Evolutionary conservation across 2,329 filamentous ascomycete genomes (phyloP).

Genomic region (Septoria petroselini): DNA sequence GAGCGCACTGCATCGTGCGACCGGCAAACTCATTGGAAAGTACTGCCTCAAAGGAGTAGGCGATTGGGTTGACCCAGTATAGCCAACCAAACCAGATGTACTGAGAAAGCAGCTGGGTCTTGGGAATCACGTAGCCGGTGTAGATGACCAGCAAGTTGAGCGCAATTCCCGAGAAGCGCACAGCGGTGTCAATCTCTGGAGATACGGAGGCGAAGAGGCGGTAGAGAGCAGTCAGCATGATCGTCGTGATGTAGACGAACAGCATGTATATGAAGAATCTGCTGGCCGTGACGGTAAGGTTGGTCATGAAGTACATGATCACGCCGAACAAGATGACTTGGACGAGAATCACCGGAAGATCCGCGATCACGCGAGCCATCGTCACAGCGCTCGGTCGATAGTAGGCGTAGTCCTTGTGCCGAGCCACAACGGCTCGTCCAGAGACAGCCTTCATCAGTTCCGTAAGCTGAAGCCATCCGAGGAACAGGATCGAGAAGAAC

Average conservation of each 20-base stretch:
- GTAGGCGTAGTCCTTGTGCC: conserved; percentile 66
- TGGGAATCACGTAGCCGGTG: conserved; percentile 66
- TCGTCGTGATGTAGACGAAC: conserved; percentile 61
- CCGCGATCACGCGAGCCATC: conserved; percentile 60
- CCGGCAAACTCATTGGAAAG: conserved; percentile 64
- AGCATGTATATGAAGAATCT: conserved; percentile 67
- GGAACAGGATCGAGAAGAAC: conserved; percentile 66
- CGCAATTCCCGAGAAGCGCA: conserved; percentile 61
- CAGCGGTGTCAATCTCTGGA: conserved; percentile 63
- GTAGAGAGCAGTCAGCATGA: conserved; percentile 63
- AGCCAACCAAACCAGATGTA: conserved; percentile 68
- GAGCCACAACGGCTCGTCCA: conserved; percentile 65
- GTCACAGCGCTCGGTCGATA: conserved; percentile 66
- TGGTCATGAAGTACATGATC: conserved; percentile 64
- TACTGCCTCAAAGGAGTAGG: conserved; percentile 65
- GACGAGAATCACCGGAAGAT: conserved; percentile 58
- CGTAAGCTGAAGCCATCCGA: conserved; percentile 69
- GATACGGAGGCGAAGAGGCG: conserved; percentile 64
- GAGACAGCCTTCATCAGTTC: conserved; percentile 76
- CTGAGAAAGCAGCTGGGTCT: conserved; percentile 55
- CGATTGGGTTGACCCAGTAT: conserved; percentile 50
- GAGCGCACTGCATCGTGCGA: conserved; percentile 56
- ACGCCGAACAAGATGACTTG: conserved; percentile 60
- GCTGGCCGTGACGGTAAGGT: conserved; percentile 55
- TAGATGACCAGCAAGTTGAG: conserved; percentile 63